Base-by-base conservation (phyloP, 257 asterid genomes). In the Fraxinus cuspidata region DNA sequence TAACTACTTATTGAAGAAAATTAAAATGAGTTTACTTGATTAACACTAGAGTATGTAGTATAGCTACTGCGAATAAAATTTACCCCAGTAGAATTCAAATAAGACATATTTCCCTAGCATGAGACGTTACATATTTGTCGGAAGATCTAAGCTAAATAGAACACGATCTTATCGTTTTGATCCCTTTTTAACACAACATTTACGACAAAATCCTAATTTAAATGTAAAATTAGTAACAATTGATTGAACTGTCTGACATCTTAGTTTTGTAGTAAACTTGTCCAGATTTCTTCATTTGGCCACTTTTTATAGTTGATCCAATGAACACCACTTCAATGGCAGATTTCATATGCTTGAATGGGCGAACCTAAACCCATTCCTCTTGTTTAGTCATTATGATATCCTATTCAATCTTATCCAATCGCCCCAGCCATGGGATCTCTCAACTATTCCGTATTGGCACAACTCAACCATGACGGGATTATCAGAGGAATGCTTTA, bases 101-200 rank as follows among this genome's bases (percentile, higher is more conserved):
- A 37, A 37, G 42, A 7, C 10, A 7, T 35, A 35, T 37, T 37
- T 35, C 38, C 7, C 38, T 35, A 35, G 38, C 38, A 35, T 35
- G 38, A 35, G 9, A 35, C 38, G 5, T 7, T 35, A 35, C 38
- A 35, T 6, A 35, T 35, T 35, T 5, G 9, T 5, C 74, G 56
- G 84, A 78, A 68, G 77, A 81, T 81, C 73, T 80, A 37, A 78
- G 82, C 78, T 77, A 53, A 82, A 77, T 68, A 77, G 79, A 77
- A 78, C 80, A 72, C 77, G 60, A 40, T 71, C n/a, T 4, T 34
- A 12, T 69, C n/a, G 12, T 16, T 51, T 49, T 12, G 58, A 49
- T 18, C 21, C 58, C 1, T 49, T 49, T 18, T 49, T 4, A 15
- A 16, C 58, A 12, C 58, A 2, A 11, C 58, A 16, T 49, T 15